Base-by-base conservation (phyloP, 1,139 yeast species). In the Geotrichum phurueaensis region DNA sequence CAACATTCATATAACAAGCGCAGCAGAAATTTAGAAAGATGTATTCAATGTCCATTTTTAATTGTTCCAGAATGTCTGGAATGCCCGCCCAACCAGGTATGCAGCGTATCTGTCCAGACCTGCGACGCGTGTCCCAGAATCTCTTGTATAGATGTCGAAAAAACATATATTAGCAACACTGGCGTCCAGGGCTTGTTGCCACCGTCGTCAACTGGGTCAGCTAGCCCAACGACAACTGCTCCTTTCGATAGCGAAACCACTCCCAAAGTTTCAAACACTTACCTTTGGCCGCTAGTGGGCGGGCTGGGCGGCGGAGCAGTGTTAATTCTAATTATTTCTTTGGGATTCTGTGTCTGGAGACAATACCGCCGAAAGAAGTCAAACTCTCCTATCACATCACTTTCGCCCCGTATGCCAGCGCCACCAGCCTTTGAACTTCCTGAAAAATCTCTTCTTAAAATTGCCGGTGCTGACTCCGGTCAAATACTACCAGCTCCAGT, bases 51-150 rank as follows among this genome's bases (percentile, higher is more conserved):
- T 25, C 29, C 29, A 6, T 25, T 25, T 25, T 25, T 25, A 25
- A 25, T 25, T 4, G 29, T 43, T 15, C 62, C 59, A 2, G 48
- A 53, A 3, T 65, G 67, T 58, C 58, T 54, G n/a, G 23, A 56
- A 6, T 65, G 68, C 43, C 66, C 67, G 2, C 25, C 45, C 6
- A 66, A 66, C 22, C 57, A 65, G 51, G 59, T 63, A 10, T 65
- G 67, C 60, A 75, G 56, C 53, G 47, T 79, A 68, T 75, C 82
- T 0, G 72, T 82, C 0, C 83, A 79, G 60, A 80, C 89, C 1
- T 86, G 92, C 69, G 58, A 70, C 10, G 62, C 75, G 60, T 87
- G 95, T 72, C 82, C 91, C 2, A 20, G 52, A 15, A 65, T 64
- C 1, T 48, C 53, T 31, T 65, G 68, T 52, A 53, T 65, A 13